Evolutionary conservation across 176 grass and related monocot species (phyloP).

Genomic region (Carex cristatella): DNA sequence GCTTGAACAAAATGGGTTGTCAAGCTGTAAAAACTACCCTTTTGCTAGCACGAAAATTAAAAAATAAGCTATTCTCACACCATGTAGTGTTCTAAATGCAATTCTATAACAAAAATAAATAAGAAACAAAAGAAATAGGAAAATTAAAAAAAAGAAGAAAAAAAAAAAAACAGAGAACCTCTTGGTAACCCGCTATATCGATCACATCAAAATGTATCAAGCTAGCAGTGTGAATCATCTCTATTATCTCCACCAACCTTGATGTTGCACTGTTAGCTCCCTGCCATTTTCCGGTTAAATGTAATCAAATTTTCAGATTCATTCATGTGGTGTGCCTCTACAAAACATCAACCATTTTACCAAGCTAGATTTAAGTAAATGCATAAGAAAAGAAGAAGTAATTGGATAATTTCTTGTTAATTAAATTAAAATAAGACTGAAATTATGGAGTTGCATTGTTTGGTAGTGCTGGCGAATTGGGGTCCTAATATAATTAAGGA

Average conservation of each 20-base stretch:
- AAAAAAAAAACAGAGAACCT: too few species aligned
- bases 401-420: too few species aligned
- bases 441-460: too few species aligned
- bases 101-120: background rate
- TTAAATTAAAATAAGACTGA: too few species aligned
- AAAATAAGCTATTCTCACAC: background rate
- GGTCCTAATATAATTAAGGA: too few species aligned
- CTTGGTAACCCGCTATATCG: slow-evolving; percentile 86
- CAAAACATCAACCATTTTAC: background rate
- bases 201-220: slow-evolving; percentile 96
- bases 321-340: background rate
- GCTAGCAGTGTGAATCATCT: slow-evolving; percentile 99
- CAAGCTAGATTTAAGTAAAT: background rate
- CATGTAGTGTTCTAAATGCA: background rate
- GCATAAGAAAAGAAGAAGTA: too few species aligned
- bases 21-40: background rate
- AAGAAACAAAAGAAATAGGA: background rate
- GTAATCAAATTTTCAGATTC: background rate
- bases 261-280: slow-evolving; percentile 75
- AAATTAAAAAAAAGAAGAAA: background rate
- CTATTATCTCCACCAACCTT: slow-evolving; percentile 90
- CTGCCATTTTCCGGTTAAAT: slow-evolving; percentile 30
- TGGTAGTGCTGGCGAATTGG: too few species aligned
- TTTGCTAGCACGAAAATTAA: background rate
- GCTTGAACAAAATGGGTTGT: background rate